Percentiles rank a stretch among this genome's conserved stretches.
Conservation (phyloP, 1,284 basidiomycete species). For the Cutaneotrichosporon cavernicola region DNA sequence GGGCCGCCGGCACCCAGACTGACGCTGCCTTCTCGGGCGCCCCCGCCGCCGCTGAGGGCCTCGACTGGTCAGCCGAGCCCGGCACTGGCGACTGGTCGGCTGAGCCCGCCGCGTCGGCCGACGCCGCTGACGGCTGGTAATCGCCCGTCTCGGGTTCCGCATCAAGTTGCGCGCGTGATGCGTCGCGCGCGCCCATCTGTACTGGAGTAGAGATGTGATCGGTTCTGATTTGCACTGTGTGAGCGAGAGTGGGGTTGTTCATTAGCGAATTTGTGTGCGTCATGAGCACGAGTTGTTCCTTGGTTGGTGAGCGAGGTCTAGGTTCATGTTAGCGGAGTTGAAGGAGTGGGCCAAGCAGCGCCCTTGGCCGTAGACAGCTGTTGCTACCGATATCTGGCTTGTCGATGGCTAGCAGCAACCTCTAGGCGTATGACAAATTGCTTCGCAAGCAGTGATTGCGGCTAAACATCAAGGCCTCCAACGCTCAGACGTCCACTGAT, state of each 20-base stretch:
- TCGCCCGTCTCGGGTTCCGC: background rate
- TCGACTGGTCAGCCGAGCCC: conserved; percentile 81
- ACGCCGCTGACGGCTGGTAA: conserved; percentile 39
- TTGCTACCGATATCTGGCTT: too few species aligned
- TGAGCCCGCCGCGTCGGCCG: conserved; percentile 35
- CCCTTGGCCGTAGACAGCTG: too few species aligned
- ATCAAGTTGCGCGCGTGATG: conserved; percentile 9
- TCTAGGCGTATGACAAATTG: too few species aligned
- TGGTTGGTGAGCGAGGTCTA: too few species aligned
- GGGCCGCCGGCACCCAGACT: conserved; percentile 71
- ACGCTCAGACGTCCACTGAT: too few species aligned
- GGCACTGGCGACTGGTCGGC: conserved; percentile 46
- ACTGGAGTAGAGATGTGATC: conserved; percentile 10
- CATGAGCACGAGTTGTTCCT: too few species aligned
- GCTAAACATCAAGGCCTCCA: too few species aligned
- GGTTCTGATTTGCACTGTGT: background rate
- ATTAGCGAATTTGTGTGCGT: too few species aligned
- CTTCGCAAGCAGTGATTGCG: too few species aligned
- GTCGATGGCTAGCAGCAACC: too few species aligned
- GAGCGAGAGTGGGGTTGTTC: background rate
- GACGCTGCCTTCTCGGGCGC: conserved; percentile 76
- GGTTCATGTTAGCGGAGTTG: too few species aligned
- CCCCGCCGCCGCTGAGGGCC: conserved; percentile 65
- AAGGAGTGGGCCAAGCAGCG: too few species aligned
- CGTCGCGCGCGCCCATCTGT: conserved; percentile 9